Percentiles rank a stretch among this genome's conserved stretches.
Evolutionary conservation across 1,284 basidiomycete species (phyloP).

Genomic region (Rhizoctonia solani): DNA sequence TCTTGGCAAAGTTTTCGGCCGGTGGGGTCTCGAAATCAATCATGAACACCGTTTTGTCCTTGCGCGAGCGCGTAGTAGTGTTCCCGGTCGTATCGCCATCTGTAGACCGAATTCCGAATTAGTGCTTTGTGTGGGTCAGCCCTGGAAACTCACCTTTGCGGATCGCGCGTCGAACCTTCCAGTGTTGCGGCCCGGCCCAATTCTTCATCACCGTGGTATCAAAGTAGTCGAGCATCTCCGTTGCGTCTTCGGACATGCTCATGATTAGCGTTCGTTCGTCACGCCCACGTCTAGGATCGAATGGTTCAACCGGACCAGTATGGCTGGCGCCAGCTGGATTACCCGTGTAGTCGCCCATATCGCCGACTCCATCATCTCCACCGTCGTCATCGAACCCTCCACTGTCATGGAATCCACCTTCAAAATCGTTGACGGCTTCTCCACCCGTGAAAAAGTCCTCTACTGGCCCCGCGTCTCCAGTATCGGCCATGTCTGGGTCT

Average conservation of each 20-base stretch:
- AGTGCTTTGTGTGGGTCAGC: constrained; percentile 16
- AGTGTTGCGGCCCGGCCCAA: constrained; percentile 99
- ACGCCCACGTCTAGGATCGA: constrained; percentile 74
- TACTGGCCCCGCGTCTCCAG: constrained; percentile 55
- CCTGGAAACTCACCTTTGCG: constrained; percentile 62
- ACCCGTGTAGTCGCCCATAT: constrained; percentile 40
- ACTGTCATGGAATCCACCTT: constrained; percentile 51
- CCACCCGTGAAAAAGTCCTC: constrained; percentile 81
- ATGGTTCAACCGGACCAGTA: constrained; percentile 64
- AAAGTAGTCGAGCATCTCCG: constrained; percentile 89
- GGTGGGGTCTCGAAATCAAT: constrained; percentile 78
- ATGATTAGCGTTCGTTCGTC: constrained; percentile 79
- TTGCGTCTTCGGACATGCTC: constrained; percentile 74
- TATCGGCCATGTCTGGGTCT: constrained; percentile 41
- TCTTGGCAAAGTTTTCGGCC: constrained; percentile 64
- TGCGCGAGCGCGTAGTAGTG: constrained; percentile 46
- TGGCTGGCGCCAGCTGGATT: constrained; percentile 49
- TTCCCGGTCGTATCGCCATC: constrained; percentile 60
- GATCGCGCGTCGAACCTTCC: constrained; percentile 84
- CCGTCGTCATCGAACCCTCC: constrained; percentile 46
- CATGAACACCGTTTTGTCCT: constrained; percentile 85
- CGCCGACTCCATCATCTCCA: constrained; percentile 49
- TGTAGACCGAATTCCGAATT: constrained; percentile 46
- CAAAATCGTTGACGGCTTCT: constrained; percentile 55
- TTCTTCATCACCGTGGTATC: constrained; percentile 89